Evolutionary conservation across 192 early-diverging fungal species (phyloP).

Genomic region (Ambispora gerdemannii): DNA sequence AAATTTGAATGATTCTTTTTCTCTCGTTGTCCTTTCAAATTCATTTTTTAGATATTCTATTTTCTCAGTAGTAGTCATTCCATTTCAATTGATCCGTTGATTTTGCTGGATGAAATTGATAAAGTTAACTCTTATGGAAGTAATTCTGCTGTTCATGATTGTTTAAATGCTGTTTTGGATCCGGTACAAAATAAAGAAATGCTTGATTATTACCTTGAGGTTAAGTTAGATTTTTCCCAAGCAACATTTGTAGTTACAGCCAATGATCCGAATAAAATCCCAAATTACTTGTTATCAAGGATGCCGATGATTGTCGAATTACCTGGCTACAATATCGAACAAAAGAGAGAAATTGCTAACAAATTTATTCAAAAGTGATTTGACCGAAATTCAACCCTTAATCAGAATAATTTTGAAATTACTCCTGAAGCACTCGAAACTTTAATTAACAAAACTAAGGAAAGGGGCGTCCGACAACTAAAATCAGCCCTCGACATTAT

Average conservation of each 20-base stretch:
- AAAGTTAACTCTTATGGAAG: not conserved
- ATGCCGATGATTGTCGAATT: conserved; percentile 13
- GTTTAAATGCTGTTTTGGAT: not conserved
- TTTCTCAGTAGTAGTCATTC: not conserved
- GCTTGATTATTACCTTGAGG: conserved; percentile 11
- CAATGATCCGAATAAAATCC: not conserved
- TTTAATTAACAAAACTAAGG: conserved; percentile 5
- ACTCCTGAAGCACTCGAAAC: conserved; percentile 4
- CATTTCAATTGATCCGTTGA: not conserved
- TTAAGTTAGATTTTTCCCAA: conserved; percentile 20
- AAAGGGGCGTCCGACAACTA: conserved; percentile 8
- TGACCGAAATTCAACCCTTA: not conserved
- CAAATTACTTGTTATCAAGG: not conserved
- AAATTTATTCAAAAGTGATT: not conserved
- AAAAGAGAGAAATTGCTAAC: conserved; percentile 12
- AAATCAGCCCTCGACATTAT: not conserved
- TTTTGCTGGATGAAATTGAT: conserved; percentile 15
- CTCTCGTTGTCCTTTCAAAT: not conserved
- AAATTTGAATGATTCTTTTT: not conserved
- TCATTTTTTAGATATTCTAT: not conserved
- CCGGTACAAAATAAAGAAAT: not conserved
- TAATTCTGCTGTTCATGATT: not conserved
- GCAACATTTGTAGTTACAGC: conserved; percentile 3
- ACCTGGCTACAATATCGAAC: not conserved
- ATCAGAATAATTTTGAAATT: not conserved